These are phyloP conservation scores for Diatrype stigma DNA, from an alignment of 2,329 filamentous ascomycete genomes.

Conservation along the genomic window DNA sequence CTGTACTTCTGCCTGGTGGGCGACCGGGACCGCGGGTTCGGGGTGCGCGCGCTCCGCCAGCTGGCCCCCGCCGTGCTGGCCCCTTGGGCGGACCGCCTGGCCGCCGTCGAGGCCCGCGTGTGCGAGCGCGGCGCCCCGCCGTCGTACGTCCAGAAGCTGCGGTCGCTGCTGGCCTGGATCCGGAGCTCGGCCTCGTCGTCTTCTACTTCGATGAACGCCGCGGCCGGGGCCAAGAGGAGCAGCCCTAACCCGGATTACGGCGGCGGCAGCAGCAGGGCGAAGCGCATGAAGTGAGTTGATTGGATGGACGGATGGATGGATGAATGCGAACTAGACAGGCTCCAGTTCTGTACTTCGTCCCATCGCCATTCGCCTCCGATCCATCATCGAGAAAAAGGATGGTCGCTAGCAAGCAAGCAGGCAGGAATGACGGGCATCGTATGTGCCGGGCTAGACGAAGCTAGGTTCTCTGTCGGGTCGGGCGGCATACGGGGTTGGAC, in stretches of 20 bases:
- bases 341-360: too few relatives aligned
- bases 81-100: slow-evolving; percentile 25
- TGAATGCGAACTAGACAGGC: too few relatives aligned
- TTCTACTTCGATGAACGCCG: background rate
- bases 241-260: too few relatives aligned
- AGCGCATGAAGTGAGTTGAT: slow-evolving; percentile 21
- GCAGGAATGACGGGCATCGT: too few relatives aligned
- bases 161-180: slow-evolving; percentile 24
- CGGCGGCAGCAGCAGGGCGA: slow-evolving; percentile 16
- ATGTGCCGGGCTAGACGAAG: too few relatives aligned
- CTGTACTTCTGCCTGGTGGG: slow-evolving; percentile 47
- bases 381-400: too few relatives aligned
- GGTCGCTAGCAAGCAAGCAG: too few relatives aligned
- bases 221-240: slow-evolving; percentile 19
- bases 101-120: slow-evolving; percentile 27
- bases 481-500: background rate
- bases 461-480: too few relatives aligned
- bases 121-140: slow-evolving; percentile 19
- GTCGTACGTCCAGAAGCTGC: slow-evolving; percentile 26
- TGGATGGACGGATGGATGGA: too few relatives aligned
- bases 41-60: slow-evolving; percentile 37
- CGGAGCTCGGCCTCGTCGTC: slow-evolving; percentile 7
- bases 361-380: too few relatives aligned
- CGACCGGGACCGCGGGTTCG: slow-evolving; percentile 38
- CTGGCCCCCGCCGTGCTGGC: slow-evolving; percentile 15